Base-by-base conservation (phyloP, 192 early-diverging fungal genomes). In the Podochytrium sp. region DNA sequence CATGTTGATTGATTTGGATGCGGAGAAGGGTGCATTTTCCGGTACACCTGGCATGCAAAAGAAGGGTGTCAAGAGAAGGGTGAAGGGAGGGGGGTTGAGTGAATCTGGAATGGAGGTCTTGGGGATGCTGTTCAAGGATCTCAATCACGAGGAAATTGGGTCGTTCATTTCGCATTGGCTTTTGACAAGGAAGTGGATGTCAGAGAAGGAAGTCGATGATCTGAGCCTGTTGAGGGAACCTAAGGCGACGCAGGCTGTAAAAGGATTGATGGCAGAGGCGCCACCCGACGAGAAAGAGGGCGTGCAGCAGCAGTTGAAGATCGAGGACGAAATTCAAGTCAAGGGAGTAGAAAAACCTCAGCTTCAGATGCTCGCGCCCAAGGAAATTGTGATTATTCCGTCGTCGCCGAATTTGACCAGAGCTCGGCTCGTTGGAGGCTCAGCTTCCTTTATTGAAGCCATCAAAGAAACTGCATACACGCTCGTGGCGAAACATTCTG, bases 171-270 rank as follows among this genome's bases (percentile, higher is more conserved):
- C 80, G 1, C 92, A 94, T 37, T 94, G 92, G 79, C 72, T 94
- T 4, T 75, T 94, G 51, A 89, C 86, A 25, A 78, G 92, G n/a
- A 79, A 84, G 0, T 92, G 90, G 91, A 84, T 88, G 3, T 85
- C 83, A 14, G 90, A 94, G 77, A 89, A 89, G 49, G 91, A 89
- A 68, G 85, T 94, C 20, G 92, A 94, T 68, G 91, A 91, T 68
- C 62, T 94, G 35, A 91, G 89, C 53, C 67, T 80, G 30, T 62
- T 80, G 29, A 78, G 92, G 2, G 92, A 93, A 67, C 89, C 91
- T 0, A 57, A 59, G 62, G 7, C 32, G 43, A 51, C 20, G 12
- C n/a, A n/a, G n/a, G n/a, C n/a, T n/a, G n/a, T n/a, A n/a, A n/a
- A n/a, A n/a, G n/a, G n/a, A n/a, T n/a, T n/a, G n/a, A n/a, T n/a